Base-by-base conservation (phyloP, 129 eudicot species). In the Sambucus nigra region DNA sequence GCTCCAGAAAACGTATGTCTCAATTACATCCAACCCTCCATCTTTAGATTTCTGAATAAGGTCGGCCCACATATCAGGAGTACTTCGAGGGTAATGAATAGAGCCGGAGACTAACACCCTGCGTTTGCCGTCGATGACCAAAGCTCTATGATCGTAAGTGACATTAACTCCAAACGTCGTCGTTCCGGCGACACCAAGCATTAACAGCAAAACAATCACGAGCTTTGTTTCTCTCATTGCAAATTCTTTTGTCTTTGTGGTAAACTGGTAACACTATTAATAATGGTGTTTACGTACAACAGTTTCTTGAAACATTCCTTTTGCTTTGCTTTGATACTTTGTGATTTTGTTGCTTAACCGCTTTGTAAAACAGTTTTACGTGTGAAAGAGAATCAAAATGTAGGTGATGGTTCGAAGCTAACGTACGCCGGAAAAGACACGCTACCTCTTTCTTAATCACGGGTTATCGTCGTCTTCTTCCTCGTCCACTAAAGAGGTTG, bases 31-130 rank as follows among this genome's bases (percentile, higher is more conserved):
- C 67, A 92, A 64, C 14, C 99, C 99, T 70, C 99, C 99, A 7
- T 86, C 96, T 44, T 92, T 92, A 0, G 99, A 82, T 67, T 86
- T 92, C 85, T 92, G 94, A 55, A 92, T 92, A 10, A 92, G 76
- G 63, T 80, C 96, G 8, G 96, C 76, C 99, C 99, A 92, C 99
- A 92, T 92, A 16, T 92, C 91, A 10, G 99, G 99, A 28, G 99
- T 92, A 64, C 99, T 92, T 52, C 99, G 84, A 15, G 99, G 99
- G 61, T 92, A 92, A 64, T 92, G 99, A 62, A 86, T 82, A 10
- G 99, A 86, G 14, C 99, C 99, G 45, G 99, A 92, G 51, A 92
- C 74, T 53, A 92, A 55, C 45, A 92, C 75, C 47, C 91, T 70
- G 45, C 94, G 69, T 54, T 82, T 68, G 40, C 99, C 99, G 74